Base-by-base conservation (phyloP, 331 rosid species). In the Quercus tomentella region DNA sequence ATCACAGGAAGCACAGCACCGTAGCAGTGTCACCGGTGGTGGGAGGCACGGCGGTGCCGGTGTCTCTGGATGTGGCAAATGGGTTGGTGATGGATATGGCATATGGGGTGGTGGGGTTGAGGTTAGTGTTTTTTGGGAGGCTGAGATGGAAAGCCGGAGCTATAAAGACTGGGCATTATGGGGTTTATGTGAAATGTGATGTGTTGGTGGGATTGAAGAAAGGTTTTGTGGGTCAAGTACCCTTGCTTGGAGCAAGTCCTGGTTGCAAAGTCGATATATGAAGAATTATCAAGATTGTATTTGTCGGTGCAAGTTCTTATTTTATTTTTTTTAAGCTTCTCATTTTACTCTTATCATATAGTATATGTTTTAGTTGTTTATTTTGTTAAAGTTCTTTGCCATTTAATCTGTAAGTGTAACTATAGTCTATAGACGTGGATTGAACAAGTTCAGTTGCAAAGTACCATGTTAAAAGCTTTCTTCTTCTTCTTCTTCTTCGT, bases 181-280 rank as follows among this genome's bases (percentile, higher is more conserved):
- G 87, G 9, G 8, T 91, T 56, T 86, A 87, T 73, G 96, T 85
- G 0, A 91, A 82, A 78, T 95, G 99, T 78, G 96, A 91, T 37
- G 22, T 93, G 0, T 37, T 90, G 92, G 72, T 95, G 80, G 97
- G 92, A 20, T 79, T 91, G 76, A 92, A 82, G 94, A 89, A 77
- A 74, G 97, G 92, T 16, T 55, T 85, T 54, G 80, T 89, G 54
- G 99, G 99, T 73, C 99, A 89, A 80, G 84, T 91, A 60, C 97
- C 99, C 7, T 67, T 95, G 78, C 90, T 95, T 20, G 93, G 86
- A 15, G 17, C 87, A 15, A 22, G 86, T 80, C 91, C 93, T 2
- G 22, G 74, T 7, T 95, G 99, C 75, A 65, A 84, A 16, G 99
- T 93, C 2, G 88, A 95, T 76, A 67, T 89, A 28, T 92, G 84